phyloP scores from a whole-genome alignment of 2,329 filamentous ascomycete species.

The Kalmusia sp. region DNA sequence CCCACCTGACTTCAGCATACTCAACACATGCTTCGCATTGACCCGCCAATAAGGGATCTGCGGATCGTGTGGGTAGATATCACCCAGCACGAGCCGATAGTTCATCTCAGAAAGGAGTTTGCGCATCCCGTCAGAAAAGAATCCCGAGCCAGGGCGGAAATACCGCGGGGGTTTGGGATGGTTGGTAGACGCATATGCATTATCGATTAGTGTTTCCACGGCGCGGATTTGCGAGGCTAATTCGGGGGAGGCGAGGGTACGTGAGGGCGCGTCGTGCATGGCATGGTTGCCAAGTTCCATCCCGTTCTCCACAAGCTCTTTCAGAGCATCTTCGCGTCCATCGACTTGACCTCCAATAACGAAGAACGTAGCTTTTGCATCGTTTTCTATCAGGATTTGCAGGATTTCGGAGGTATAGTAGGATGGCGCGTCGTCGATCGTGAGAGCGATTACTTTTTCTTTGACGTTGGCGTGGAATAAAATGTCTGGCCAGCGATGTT shows the following conservation, averaged over 20 bases:
- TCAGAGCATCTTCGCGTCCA: constrained; percentile 58
- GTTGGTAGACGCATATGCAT: constrained; percentile 59
- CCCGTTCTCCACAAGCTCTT: constrained; percentile 60
- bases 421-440: constrained; percentile 86
- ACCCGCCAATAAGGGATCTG: constrained; percentile 73
- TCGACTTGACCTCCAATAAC: constrained; percentile 80
- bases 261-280: constrained; percentile 83
- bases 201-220: constrained; percentile 68
- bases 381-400: constrained; percentile 67
- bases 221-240: constrained; percentile 68
- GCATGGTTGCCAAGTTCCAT: constrained; percentile 81
- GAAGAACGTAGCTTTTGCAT: constrained; percentile 84
- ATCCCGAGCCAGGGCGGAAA: constrained; percentile 84
- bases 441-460: constrained; percentile 77
- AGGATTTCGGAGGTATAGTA: constrained; percentile 74
- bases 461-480: constrained; percentile 72
- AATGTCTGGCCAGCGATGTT: constrained; percentile 76
- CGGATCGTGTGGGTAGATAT: constrained; percentile 90
- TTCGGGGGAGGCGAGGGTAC: constrained; percentile 63
- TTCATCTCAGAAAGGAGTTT: constrained; percentile 64
- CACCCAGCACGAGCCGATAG: constrained; percentile 79
- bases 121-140: constrained; percentile 78
- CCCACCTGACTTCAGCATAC: constrained; percentile 77
- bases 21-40: constrained; percentile 81
- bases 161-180: constrained; percentile 61